Base-by-base conservation (phyloP, 345 rosid species). In the Rhizophora apiculata region DNA sequence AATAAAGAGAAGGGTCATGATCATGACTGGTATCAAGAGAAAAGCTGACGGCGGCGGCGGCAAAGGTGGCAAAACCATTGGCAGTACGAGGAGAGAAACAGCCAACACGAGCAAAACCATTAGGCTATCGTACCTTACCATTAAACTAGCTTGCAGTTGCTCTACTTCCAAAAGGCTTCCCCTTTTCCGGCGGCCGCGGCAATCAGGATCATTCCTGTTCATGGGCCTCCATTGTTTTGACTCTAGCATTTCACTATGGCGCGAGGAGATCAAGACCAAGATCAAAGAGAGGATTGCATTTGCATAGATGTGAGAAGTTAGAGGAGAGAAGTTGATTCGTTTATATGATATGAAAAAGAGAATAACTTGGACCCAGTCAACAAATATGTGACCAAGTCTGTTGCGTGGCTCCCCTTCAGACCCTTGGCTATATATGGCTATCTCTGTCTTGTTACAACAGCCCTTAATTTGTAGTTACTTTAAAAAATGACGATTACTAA, bases 101-200 rank as follows among this genome's bases (percentile, higher is more conserved):
- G 43, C 10, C 46, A 49, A n/a, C 43, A 51, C 39, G n/a, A 53
- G 30, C 68, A 65, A 51, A 26, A 75, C 56, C 54, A 43, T n/a
- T 37, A 75, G 43, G 53, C 69, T 59, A 34, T 29, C 48, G 51
- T 11, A 68, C 26, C 64, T 34, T 67, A 32, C 31, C 78, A 74
- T 74, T 58, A 68, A 62, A 63, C 19, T 67, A 8, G 13, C 29
- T 9, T 55, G 27, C 13, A 3, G 24, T 55, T 55, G 24, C 59
- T 55, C 18, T 13, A 13, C 49, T 13, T 43, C 49, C 49, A 43
- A 9, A 13, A 43, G 16, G 29, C 10, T 55, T 22, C 59, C 6
- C 3, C 21, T 21, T 10, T 10, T 39, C 13, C 13, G 3, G 49
- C 18, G 18, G 49, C 49, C 18, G 49, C 49, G 18, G 49, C 19